Base-by-base conservation (phyloP, 768 basidiomycete species). In the Russula virescens region DNA sequence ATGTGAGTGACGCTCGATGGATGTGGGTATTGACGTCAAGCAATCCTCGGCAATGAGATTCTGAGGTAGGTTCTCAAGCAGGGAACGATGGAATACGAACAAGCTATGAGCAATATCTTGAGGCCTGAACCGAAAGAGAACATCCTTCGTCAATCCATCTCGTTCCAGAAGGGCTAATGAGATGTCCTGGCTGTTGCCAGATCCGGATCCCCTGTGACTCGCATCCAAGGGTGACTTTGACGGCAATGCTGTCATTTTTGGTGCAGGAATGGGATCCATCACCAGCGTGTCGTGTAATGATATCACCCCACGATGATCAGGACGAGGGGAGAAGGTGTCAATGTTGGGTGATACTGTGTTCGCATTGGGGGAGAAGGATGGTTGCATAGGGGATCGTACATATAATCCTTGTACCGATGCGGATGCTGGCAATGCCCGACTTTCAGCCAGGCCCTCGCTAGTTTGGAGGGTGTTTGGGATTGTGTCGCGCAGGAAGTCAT, bases 81-180 rank as follows among this genome's bases (percentile, higher is more conserved):
- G 73, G 0, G 76, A 75, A 14, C 80, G 79, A 72, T 90, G 86
- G 72, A 84, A 88, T 0, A 80, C 63, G 35, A 78, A 80, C 63
- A 94, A 74, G 71, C 88, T 88, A 55, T 77, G 76, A 2, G 88
- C 85, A 25, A 92, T 71, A 19, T 85, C 64, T 55, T 80, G 75
- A 6, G 82, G 80, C 65, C 90, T 88, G n/a, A 89, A 74, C 19
- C 77, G 69, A 14, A 87, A 77, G 50, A 93, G 77, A 8, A 87
- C 76, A 28, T 87, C 86, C 19, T 84, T 77, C 14, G 88, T 84
- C 14, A 93, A 77, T 0, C 89, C 89, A 63, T 87, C 86, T 49
- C 79, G 78, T 13, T 84, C 78, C 14, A 91, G 76, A 21, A 78
- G 76, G 1, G 74, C 68, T 79, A 84, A 85, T 3, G 86, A 76